Base-by-base conservation (phyloP, 441 rosid species). In the Kokia cookei region DNA sequence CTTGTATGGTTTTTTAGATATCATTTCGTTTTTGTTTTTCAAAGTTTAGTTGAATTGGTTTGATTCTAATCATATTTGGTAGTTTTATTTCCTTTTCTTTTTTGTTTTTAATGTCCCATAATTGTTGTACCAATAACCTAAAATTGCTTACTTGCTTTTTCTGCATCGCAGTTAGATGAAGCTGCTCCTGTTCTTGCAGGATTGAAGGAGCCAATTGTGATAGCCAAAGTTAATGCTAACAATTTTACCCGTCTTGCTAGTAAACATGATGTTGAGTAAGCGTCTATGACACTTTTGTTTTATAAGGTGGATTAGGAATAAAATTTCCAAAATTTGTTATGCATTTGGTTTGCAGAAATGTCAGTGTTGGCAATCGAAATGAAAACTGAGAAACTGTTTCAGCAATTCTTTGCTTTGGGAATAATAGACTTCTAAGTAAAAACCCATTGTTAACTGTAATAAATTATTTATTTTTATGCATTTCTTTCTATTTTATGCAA, bases 171-270 rank as follows among this genome's bases (percentile, higher is more conserved):
- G 97, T 84, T 93, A 78, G 93, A 91, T 76, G 91, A 86, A 55
- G 97, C 97, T 48, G 97, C 96, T n/a, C 90, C 89, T 24, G 45
- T 85, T 78, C 92, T 91, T 72, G 87, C 92, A 32, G 78, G 73
- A 77, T 75, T 86, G 79, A 93, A 87, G 71, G 78, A 85, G 77
- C 94, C 97, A 15, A 73, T 91, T 51, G 80, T 86, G 65, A 81
- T 93, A 65, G 97, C 93, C 0, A 93, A 93, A 92, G 80, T 93
- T 17, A 70, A 93, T 79, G 98, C 95, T 69, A 97, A 91, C 72
- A 93, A 87, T 80, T 86, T 82, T 71, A 78, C 86, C 9, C 86
- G 85, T 27, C 87, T 93, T 22, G 89, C 89, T 11, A 75, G 87
- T 71, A 93, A 91, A 86, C 84, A 85, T 67, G 95, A 91, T 22